A percentile compares a stretch with the other conserved stretches of the same genome.
Conservation (phyloP, 805 yeast genomes). For the Metschnikowia corniflorae region DNA sequence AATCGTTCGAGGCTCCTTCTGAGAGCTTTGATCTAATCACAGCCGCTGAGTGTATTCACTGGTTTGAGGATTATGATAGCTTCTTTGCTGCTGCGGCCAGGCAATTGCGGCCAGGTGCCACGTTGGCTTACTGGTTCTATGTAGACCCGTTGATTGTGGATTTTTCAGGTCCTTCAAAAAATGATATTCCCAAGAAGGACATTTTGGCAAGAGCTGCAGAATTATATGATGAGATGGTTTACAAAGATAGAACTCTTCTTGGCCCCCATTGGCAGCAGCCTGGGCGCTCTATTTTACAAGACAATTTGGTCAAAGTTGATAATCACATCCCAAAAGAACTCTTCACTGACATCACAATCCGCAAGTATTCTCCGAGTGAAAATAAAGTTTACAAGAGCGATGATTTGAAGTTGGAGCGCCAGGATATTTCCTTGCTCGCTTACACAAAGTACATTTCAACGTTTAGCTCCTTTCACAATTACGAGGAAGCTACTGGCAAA, state of each 20-base stretch:
- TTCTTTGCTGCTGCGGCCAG: conserved; percentile 14
- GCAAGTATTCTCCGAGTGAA: conserved; percentile 22
- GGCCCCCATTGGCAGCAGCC: conserved; percentile 87
- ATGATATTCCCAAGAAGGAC: conserved; percentile 13
- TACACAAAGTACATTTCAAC: conserved; percentile 58
- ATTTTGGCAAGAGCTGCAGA: conserved; percentile 21
- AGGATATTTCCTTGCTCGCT: conserved; percentile 41
- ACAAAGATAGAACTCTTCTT: conserved; percentile 41
- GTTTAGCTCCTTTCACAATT: conserved; percentile 65
- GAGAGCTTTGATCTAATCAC: conserved; percentile 17
- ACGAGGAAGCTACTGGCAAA: conserved; percentile 38
- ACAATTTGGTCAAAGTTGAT: conserved; percentile 39
- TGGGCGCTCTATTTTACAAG: conserved; percentile 57
- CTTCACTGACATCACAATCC: conserved; percentile 38
- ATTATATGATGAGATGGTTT: conserved; percentile 37
- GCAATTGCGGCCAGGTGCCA: conserved; percentile 17
- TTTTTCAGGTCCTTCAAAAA: conserved; percentile 19
- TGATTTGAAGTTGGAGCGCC: conserved; percentile 25
- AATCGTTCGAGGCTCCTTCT: conserved; percentile 23
- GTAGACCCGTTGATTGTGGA: conserved; percentile 31
- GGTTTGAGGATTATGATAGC: conserved; percentile 18
- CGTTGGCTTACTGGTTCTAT: conserved; percentile 21
- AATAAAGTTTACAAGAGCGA: conserved; percentile 18
- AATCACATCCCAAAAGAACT: conserved; percentile 38
- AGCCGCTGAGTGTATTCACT: conserved; percentile 20